Evolutionary conservation across 2,329 filamentous ascomycete species (phyloP).

Genomic region (Verticillium tricorpus): DNA sequence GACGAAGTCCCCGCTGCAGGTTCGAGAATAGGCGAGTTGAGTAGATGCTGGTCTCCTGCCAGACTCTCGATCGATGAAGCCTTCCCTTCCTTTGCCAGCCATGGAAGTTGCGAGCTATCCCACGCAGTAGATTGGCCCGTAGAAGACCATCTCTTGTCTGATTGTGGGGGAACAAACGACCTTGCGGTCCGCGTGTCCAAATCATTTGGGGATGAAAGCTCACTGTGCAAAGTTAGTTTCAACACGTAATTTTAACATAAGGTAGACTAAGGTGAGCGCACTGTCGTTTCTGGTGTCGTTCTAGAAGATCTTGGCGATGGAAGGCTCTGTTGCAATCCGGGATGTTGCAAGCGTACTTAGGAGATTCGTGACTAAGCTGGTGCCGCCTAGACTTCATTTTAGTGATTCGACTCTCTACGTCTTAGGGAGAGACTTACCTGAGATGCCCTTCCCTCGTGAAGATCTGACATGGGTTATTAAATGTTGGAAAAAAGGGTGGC

Average conservation of each 20-base stretch:
- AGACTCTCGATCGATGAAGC: too few species aligned
- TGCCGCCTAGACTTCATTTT: constrained; percentile 44
- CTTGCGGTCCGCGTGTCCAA: too few species aligned
- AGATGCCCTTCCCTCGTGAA: constrained; percentile 61
- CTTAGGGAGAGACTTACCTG: constrained; percentile 33
- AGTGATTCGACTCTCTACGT: not conserved
- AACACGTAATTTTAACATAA: not conserved
- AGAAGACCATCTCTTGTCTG: too few species aligned
- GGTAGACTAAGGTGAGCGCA: constrained; percentile 21
- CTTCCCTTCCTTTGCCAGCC: too few species aligned
- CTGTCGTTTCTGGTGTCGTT: constrained; percentile 52
- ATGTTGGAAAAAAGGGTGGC: not conserved
- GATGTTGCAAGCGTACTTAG: constrained; percentile 45
- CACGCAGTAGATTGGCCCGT: too few species aligned
- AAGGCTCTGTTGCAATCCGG: constrained; percentile 54
- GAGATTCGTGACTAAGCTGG: constrained; percentile 54
- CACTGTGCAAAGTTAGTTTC: constrained; percentile 6
- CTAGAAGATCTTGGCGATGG: constrained; percentile 55
- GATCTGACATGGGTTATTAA: constrained; percentile 34
- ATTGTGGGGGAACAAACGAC: too few species aligned
- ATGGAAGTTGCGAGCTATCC: too few species aligned
- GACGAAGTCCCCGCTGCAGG: too few species aligned
- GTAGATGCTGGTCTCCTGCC: too few species aligned
- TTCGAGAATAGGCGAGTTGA: too few species aligned
- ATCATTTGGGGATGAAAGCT: not conserved